Evolutionary conservation across 495 filamentous ascomycete species (phyloP).

Genomic region (Penicillium nucicola): DNA sequence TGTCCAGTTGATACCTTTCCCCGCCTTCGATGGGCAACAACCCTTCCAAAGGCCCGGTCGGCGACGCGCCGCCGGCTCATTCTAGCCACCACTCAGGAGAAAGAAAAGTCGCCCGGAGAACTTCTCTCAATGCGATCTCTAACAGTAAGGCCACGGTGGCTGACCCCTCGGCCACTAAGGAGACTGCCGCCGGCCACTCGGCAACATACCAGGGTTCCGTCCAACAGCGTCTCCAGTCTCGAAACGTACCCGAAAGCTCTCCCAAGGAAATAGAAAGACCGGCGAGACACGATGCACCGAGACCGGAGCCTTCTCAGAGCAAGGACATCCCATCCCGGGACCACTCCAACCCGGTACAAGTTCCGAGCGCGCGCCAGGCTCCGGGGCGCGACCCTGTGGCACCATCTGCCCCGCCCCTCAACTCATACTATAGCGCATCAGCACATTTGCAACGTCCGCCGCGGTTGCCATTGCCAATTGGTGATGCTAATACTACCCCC

Average conservation of each 20-base stretch:
- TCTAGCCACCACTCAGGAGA: slow-evolving; percentile 26
- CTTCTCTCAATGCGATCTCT: slow-evolving; percentile 39
- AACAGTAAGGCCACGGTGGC: slow-evolving; percentile 37
- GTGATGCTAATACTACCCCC: slow-evolving; percentile 79
- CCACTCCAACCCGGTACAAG: slow-evolving; percentile 47
- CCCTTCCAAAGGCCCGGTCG: slow-evolving; percentile 45
- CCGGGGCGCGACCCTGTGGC: slow-evolving; percentile 34
- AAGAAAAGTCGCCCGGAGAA: slow-evolving; percentile 37
- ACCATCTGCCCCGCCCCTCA: slow-evolving; percentile 45
- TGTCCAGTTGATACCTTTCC: slow-evolving; percentile 14
- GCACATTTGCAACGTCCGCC: slow-evolving; percentile 70
- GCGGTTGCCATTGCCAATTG: slow-evolving; percentile 85
- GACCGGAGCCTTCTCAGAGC: slow-evolving; percentile 19
- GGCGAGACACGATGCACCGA: slow-evolving; percentile 21
- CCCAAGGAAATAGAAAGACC: slow-evolving; percentile 18
- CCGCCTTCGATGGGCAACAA: slow-evolving; percentile 48
- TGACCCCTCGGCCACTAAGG: slow-evolving; percentile 41
- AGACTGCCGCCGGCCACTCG: slow-evolving; percentile 41
- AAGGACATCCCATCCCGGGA: slow-evolving; percentile 27
- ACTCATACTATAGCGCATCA: slow-evolving; percentile 49
- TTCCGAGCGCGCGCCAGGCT: slow-evolving; percentile 39
- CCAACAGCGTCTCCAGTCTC: slow-evolving; percentile 40
- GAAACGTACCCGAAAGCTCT: slow-evolving; percentile 29
- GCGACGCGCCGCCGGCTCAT: slow-evolving; percentile 32
- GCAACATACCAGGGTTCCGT: slow-evolving; percentile 31